Percentiles rank a stretch among this genome's conserved stretches.
These are phyloP conservation scores for Pholiota microspora DNA, from an alignment of 768 basidiomycete species.

Conservation along the genomic window DNA sequence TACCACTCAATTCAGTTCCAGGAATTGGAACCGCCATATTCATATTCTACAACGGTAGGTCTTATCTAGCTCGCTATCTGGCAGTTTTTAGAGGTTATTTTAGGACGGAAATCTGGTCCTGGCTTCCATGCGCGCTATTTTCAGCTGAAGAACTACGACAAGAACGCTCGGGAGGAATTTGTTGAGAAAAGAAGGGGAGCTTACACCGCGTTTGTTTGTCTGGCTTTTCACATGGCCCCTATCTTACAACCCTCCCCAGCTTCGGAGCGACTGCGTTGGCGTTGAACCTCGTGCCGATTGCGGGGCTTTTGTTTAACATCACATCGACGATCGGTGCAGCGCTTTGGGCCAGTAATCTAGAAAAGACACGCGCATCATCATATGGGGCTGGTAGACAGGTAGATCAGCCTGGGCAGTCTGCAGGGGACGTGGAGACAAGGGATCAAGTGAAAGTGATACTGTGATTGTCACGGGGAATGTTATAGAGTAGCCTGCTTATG, in stretches of 20 bases:
- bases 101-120: constrained; percentile 47
- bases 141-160: constrained; percentile 58
- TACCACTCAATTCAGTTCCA: constrained; percentile 70
- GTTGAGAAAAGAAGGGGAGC: constrained; percentile 50
- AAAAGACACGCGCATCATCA: constrained; percentile 31
- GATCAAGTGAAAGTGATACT: constrained; percentile 22
- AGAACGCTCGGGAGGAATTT: constrained; percentile 39
- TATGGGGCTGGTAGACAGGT: constrained; percentile 13
- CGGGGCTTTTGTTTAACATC: constrained; percentile 58
- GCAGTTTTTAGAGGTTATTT: too few relatives aligned
- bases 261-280: constrained; percentile 61
- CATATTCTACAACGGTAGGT: constrained; percentile 49
- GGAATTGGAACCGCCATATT: constrained; percentile 64
- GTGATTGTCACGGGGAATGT: too few relatives aligned
- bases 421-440: constrained; percentile 11
- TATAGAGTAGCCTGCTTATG: too few relatives aligned
- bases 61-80: too few relatives aligned
- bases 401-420: constrained; percentile 15
- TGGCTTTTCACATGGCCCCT: background rate
- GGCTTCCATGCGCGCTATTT: constrained; percentile 66
- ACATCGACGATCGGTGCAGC: constrained; percentile 70
- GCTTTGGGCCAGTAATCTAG: constrained; percentile 69
- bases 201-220: constrained; percentile 57
- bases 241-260: constrained; percentile 23
- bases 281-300: constrained; percentile 59